Percentiles rank a stretch among this genome's conserved stretches.
Evolutionary conservation across 108 stramenopile genomes (phyloP).

Genomic region (Skeletonema potamos): DNA sequence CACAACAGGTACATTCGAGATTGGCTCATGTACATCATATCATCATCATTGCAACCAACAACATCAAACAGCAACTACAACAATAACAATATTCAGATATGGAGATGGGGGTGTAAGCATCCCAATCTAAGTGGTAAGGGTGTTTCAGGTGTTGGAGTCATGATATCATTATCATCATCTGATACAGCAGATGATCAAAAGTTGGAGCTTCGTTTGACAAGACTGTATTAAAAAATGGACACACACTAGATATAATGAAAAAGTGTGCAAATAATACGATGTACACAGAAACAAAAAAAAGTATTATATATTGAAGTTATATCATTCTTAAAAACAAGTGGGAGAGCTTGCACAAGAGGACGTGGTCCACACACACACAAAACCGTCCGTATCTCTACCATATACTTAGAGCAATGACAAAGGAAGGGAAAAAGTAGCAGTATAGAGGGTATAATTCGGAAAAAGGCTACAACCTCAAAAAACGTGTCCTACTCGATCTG

Average conservation of each 20-base stretch:
- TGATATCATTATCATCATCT: neutral
- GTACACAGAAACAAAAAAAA: too few relatives aligned
- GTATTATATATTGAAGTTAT: too few relatives aligned
- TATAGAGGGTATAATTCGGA: too few relatives aligned
- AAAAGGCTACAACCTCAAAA: too few relatives aligned
- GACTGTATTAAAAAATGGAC: conserved; percentile 16
- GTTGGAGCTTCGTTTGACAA: conserved; percentile 14
- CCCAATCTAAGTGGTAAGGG: conserved; percentile 1
- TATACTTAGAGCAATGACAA: too few relatives aligned
- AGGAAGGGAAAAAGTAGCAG: too few relatives aligned
- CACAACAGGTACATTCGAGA: neutral
- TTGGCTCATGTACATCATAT: conserved; percentile 8
- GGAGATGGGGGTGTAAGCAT: conserved; percentile 26
- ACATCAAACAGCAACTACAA: neutral
- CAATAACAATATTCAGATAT: conserved; percentile 3
- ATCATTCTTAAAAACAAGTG: too few relatives aligned
- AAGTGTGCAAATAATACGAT: too few relatives aligned
- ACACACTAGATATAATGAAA: too few relatives aligned
- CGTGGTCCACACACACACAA: too few relatives aligned
- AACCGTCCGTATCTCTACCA: too few relatives aligned
- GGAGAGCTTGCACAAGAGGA: too few relatives aligned
- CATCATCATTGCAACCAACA: neutral
- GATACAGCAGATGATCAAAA: neutral
- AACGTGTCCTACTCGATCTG: neutral
- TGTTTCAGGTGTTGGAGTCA: conserved; percentile 16